Evolutionary conservation across 176 grass and related monocot species (phyloP).

Genomic region (Oryza rufipogon): DNA sequence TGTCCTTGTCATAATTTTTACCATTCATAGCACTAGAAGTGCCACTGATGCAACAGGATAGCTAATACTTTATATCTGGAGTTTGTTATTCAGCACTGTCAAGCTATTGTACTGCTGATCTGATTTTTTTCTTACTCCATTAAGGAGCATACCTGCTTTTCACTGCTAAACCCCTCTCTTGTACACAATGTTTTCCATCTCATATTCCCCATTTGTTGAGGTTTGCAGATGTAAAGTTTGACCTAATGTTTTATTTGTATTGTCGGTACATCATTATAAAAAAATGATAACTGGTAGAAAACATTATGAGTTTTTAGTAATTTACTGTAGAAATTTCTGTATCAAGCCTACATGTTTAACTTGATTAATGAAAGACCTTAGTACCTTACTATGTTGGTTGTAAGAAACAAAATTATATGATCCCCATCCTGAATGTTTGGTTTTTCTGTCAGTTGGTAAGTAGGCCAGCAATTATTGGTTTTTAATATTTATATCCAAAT

Average conservation of each 20-base stretch:
- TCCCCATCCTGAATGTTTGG: conserved; percentile 20
- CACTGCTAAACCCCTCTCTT: not conserved
- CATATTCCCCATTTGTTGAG: conserved; percentile 7
- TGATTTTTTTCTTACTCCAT: conserved; percentile 40
- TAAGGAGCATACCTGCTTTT: not conserved
- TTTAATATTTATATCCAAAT: conserved; percentile 1
- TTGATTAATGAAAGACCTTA: conserved; percentile 16
- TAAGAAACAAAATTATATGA: conserved; percentile 27
- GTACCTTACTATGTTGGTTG: not conserved
- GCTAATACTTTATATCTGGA: conserved; percentile 26
- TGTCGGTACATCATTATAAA: not conserved
- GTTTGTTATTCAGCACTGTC: not conserved
- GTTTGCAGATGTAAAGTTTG: not conserved
- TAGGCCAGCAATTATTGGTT: not conserved
- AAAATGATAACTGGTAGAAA: conserved; percentile 15
- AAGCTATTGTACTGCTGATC: not conserved
- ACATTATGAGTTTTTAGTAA: not conserved
- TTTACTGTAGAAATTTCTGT: not conserved
- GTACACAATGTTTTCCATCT: not conserved
- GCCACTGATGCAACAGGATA: not conserved
- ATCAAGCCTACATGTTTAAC: conserved; percentile 8
- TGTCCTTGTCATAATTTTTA: not conserved
- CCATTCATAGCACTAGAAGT: not conserved
- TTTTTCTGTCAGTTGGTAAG: conserved; percentile 9
- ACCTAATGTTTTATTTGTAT: not conserved